phyloP scores from a whole-genome alignment of 805 yeast species.

The Naumovozyma castellii region DNA sequence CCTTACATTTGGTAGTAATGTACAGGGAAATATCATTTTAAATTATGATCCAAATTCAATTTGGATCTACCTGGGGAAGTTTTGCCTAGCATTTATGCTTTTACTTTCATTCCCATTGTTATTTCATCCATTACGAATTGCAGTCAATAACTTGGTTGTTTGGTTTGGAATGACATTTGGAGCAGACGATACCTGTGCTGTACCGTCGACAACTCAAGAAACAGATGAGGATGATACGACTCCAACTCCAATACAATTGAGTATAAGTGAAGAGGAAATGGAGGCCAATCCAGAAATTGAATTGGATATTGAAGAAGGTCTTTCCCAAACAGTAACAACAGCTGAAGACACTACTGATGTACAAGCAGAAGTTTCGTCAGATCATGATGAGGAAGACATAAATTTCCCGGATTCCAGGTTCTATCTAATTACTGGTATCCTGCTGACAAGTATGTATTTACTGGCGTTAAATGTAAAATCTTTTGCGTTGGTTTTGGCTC shows the following conservation, averaged over 20 bases:
- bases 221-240: neutral
- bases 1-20: conserved; percentile 58
- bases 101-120: conserved; percentile 68
- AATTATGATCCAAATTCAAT: conserved; percentile 50
- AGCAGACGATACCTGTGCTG: conserved; percentile 1
- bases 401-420: conserved; percentile 18
- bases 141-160: conserved; percentile 54
- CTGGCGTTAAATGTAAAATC: conserved; percentile 62
- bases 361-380: neutral
- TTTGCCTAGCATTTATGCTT: conserved; percentile 61
- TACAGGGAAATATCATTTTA: conserved; percentile 58
- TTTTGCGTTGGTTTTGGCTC: conserved; percentile 70
- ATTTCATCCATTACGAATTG: conserved; percentile 73
- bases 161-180: conserved; percentile 31
- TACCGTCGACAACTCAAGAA: neutral
- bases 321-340: neutral
- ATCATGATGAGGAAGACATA: conserved; percentile 8
- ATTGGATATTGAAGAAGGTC: neutral
- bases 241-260: conserved; percentile 9
- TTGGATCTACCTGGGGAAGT: conserved; percentile 44
- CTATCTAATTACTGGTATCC: conserved; percentile 34
- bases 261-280: conserved; percentile 7
- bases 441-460: conserved; percentile 43
- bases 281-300: conserved; percentile 5
- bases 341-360: neutral